Evolutionary conservation across 2,329 filamentous ascomycete species (phyloP).

Genomic region (Cordyceps tenuipes): DNA sequence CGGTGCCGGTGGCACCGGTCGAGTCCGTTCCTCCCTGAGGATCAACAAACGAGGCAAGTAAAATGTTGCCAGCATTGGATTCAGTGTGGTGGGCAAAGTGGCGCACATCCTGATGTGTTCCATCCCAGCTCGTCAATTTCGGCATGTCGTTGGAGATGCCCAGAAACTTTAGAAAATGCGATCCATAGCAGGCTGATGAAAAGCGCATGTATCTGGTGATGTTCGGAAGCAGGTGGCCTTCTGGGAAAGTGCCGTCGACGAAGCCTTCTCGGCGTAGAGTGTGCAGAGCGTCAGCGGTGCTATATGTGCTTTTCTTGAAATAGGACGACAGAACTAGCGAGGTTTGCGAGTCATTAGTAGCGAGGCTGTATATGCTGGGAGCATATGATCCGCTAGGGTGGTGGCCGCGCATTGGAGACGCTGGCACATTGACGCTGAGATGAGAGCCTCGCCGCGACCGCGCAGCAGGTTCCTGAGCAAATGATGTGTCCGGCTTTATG

Average conservation of each 20-base stretch:
- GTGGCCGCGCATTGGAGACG: conserved; percentile 13
- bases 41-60: conserved; percentile 64
- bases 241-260: conserved; percentile 51
- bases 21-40: conserved; percentile 58
- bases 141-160: conserved; percentile 49
- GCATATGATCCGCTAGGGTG: conserved; percentile 24
- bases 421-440: conserved; percentile 4
- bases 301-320: conserved; percentile 40
- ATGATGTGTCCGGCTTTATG: conserved; percentile 18
- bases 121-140: conserved; percentile 32
- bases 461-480: neutral
- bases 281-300: conserved; percentile 38
- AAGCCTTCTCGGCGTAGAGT: conserved; percentile 43
- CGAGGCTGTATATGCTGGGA: conserved; percentile 53
- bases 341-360: conserved; percentile 46
- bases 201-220: conserved; percentile 59
- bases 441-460: conserved; percentile 17
- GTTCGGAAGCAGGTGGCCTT: conserved; percentile 51
- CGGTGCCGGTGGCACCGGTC: conserved; percentile 55
- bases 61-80: conserved; percentile 47
- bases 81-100: conserved; percentile 57
- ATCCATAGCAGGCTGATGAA: conserved; percentile 58
- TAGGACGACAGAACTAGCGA: conserved; percentile 45
- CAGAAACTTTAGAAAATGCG: conserved; percentile 53
- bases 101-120: conserved; percentile 51